Evolutionary conservation across 306 rosid species (phyloP).

Genomic region (Cucurbita ficifolia): DNA sequence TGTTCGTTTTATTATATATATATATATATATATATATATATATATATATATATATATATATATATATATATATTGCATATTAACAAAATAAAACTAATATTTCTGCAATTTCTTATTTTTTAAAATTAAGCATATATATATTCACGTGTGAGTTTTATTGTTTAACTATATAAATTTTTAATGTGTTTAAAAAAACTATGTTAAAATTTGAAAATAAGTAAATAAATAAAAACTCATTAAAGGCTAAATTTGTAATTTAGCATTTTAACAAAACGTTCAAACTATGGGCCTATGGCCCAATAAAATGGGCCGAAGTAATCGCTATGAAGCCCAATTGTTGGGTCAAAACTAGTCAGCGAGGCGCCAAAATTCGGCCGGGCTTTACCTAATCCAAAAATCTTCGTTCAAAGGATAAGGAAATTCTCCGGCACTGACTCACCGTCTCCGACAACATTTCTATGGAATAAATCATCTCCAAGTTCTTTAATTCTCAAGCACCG

Average conservation of each 20-base stretch:
- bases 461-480: not conserved
- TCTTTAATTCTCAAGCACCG: not conserved
- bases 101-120: too few relatives aligned
- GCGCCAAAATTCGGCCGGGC: constrained; percentile 15
- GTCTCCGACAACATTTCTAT: not conserved
- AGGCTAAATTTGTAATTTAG: not conserved
- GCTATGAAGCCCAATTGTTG: not conserved
- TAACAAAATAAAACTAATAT: too few relatives aligned
- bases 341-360: constrained; percentile 7
- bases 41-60: too few relatives aligned
- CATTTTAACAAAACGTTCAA: not conserved
- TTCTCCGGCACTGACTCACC: not conserved
- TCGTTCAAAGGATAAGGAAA: constrained; percentile 1
- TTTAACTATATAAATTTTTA: too few relatives aligned
- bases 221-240: not conserved
- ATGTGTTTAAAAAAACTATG: too few relatives aligned
- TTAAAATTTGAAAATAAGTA: too few relatives aligned
- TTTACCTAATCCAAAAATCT: not conserved
- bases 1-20: too few relatives aligned
- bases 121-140: too few relatives aligned
- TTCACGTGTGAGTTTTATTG: too few relatives aligned
- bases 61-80: too few relatives aligned
- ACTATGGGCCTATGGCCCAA: not conserved
- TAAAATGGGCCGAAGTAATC: not conserved
- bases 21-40: too few relatives aligned